Base-by-base conservation (phyloP, 352 stramenopile genomes). In the Bremia lactucae region DNA sequence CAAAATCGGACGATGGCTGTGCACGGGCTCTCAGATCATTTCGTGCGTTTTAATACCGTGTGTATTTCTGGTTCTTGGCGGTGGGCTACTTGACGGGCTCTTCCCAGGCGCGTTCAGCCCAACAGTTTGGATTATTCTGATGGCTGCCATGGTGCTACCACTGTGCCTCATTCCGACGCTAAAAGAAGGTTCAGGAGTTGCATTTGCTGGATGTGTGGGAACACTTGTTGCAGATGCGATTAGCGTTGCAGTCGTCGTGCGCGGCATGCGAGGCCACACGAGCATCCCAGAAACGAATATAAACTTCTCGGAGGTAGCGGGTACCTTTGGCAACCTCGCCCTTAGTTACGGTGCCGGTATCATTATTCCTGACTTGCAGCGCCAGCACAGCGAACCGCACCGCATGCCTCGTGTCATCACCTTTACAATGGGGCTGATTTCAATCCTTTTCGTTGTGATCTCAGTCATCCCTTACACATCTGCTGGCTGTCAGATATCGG, bases 331-430 rank as follows among this genome's bases (percentile, higher is more conserved):
- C 34, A 84, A 80, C 53, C 51, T 84, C 13, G 72, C 59, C 25
- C 65, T 85, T 40, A 68, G 69, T 13, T 85, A 83, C 49, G 69
- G 61, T 14, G 72, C 69, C 21, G 69, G 62, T 37, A 67, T 85
- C 31, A 65, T 83, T 31, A 82, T 85, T 43, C 72, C 72, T 1
- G 59, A 69, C 16, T 52, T 85, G 14, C 66, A 80, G 31, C 68
- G 70, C 10, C 66, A 85, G 29, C 72, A 85, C 55, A 71, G 51
- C 35, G 53, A 81, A 20, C 73, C 73, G 0, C 57, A 58, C 10
- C 65, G 70, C 22, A 83, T 86, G 73, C 73, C 73, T 1, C 65
- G 68, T 9, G 63, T 86, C 8, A 65, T 83, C 9, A 42, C 47
- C 16, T 61, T 79, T 2, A 83, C 72, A 2, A 42, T 86, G 21